Conservation (phyloP, 768 basidiomycete genomes). For the Cubamyces sp. region DNA sequence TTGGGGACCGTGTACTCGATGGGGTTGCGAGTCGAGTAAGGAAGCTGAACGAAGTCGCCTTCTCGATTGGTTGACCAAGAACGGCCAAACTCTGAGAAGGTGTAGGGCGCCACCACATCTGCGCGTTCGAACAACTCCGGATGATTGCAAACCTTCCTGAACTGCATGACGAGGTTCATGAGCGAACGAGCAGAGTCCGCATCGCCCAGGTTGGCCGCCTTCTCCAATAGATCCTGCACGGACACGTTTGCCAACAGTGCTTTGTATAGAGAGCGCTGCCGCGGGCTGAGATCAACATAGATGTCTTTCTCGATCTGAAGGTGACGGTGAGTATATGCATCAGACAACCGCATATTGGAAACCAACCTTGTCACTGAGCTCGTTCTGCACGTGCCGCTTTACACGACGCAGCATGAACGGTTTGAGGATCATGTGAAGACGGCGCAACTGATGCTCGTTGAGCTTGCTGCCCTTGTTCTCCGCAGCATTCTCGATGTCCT, state of each 20-base stretch:
- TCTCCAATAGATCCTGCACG: slow-evolving; percentile 89
- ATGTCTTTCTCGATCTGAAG: slow-evolving; percentile 92
- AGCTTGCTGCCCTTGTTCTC: slow-evolving; percentile 91
- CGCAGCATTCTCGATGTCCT: slow-evolving; percentile 95
- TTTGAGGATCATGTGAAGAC: slow-evolving; percentile 98
- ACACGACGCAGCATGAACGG: slow-evolving; percentile 98
- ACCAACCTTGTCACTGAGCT: slow-evolving; percentile 93
- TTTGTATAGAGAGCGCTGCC: slow-evolving; percentile 89
- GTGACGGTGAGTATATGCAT: background rate
- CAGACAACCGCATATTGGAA: background rate
- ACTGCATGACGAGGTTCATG: slow-evolving; percentile 99
- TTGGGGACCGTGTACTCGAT: slow-evolving; percentile 80
- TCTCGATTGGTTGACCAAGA: slow-evolving; percentile 85
- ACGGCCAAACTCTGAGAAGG: slow-evolving; percentile 81
- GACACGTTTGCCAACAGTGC: slow-evolving; percentile 92
- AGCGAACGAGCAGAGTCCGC: slow-evolving; percentile 90
- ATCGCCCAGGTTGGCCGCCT: slow-evolving; percentile 90
- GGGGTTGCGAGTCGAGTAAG: slow-evolving; percentile 87
- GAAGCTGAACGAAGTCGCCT: slow-evolving; percentile 78
- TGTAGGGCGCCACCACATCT: slow-evolving; percentile 91
- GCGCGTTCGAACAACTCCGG: slow-evolving; percentile 98
- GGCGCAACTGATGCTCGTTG: slow-evolving; percentile 92
- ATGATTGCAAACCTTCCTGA: slow-evolving; percentile 99
- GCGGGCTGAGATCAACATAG: slow-evolving; percentile 90
- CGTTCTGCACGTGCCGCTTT: slow-evolving; percentile 99